Conservation (phyloP, 192 early-diverging fungal species). For the Gryganskiella cystojenkinii region DNA sequence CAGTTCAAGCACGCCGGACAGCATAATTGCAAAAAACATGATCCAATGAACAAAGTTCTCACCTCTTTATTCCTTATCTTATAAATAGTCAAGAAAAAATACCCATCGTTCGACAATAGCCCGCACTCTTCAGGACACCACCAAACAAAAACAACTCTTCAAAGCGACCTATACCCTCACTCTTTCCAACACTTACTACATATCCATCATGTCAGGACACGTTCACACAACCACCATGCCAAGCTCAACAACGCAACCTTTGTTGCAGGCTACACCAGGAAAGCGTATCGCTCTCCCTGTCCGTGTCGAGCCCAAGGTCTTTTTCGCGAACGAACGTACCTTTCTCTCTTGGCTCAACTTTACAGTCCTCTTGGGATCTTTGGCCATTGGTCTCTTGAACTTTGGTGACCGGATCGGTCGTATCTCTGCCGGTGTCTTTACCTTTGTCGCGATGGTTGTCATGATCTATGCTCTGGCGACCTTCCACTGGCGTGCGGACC, state of each 20-base stretch:
- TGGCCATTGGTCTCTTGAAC: conserved; percentile 82
- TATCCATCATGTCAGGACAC: conserved; percentile 35
- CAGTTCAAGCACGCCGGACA: too few relatives aligned
- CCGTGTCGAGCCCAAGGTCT: conserved; percentile 89
- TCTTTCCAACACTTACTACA: neutral
- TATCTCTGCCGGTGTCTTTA: conserved; percentile 65
- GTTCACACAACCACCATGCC: conserved; percentile 47
- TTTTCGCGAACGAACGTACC: conserved; percentile 95
- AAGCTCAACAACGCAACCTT: conserved; percentile 35
- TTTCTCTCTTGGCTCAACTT: conserved; percentile 93
- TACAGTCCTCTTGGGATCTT: conserved; percentile 77
- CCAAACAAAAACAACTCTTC: neutral
- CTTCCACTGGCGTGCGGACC: conserved; percentile 80
- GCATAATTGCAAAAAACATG: too few relatives aligned
- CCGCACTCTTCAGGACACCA: neutral
- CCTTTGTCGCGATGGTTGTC: conserved; percentile 74
- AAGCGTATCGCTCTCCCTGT: conserved; percentile 85
- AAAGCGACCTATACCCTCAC: neutral
- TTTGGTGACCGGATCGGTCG: conserved; percentile 80
- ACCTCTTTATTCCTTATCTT: too few relatives aligned
- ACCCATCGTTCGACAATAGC: neutral
- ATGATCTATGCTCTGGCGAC: conserved; percentile 84
- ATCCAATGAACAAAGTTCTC: too few relatives aligned
- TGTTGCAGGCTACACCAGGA: conserved; percentile 46
- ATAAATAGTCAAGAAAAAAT: too few relatives aligned